Base-by-base conservation (phyloP, 441 rosid genomes). In the Populus hybrid region DNA sequence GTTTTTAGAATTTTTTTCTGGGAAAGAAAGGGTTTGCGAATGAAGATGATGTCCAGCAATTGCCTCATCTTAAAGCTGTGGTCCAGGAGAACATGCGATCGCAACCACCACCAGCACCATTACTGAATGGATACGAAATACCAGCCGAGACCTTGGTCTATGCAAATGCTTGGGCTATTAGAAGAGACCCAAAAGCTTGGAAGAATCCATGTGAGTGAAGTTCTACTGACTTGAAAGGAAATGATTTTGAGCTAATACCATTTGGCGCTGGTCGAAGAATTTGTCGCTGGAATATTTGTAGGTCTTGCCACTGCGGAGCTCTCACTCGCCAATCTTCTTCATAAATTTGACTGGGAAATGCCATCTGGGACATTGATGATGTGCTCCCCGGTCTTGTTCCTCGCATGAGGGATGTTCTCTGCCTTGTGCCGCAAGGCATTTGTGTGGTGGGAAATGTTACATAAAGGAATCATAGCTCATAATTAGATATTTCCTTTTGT, bases 321-420 rank as follows among this genome's bases (percentile, higher is more conserved):
- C 16, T 66, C 83, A 63, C 84, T 84, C 50, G 82, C 82, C 5
- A 79, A 81, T 65, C 34, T 81, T 38, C 68, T 76, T 14, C 61
- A 74, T 65, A 70, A 74, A 16, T 84, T 81, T 18, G 74, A 79
- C n/a, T 84, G 84, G 84, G 81, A 81, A 72, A 73, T 84, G 63
- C 84, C 82, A 1, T 36, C 2, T 34, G 86, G 84, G 24, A 71
- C 6, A 21, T 65, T 7, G 72, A 66, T 40, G 59, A 78, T 10
- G 36, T 11, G 32, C 30, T 4, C 0, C 80, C 66, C 5, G 88
- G 91, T 6, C 4, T 81, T 0, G 71, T 84, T 24, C 79, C 84
- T 85, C 91, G 82, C 71, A 83, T 83, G 83, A 78, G 86, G 21
- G 80, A 76, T 67, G 64, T 80, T 74, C 85, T 63, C 6, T 70